Conservation (phyloP, 805 yeast genomes). For the Metschnikowia dekortorum region DNA sequence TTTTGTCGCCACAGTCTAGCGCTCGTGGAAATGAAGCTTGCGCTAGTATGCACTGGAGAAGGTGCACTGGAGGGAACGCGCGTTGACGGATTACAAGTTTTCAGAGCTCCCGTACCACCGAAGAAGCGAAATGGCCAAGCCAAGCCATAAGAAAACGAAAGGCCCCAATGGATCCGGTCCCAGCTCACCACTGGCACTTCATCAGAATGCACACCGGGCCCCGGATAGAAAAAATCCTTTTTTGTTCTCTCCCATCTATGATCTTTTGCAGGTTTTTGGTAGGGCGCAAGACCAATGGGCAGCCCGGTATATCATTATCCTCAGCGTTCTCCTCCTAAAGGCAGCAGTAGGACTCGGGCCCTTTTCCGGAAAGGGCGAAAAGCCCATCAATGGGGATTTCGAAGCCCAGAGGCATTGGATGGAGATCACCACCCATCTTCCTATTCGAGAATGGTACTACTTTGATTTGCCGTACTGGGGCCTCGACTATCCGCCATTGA, state of each 20-base stretch:
- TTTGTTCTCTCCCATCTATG: conserved; percentile 53
- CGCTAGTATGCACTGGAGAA: background rate
- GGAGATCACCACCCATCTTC: conserved; percentile 78
- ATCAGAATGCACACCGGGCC: background rate
- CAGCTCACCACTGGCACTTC: background rate
- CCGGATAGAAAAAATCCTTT: conserved; percentile 7
- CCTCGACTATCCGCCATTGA: conserved; percentile 92
- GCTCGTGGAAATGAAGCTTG: background rate
- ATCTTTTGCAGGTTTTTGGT: conserved; percentile 71
- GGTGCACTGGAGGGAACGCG: background rate
- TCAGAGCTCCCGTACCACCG: background rate
- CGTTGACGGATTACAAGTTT: background rate
- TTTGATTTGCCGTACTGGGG: conserved; percentile 94
- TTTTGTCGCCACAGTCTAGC: no score
- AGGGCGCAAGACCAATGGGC: conserved; percentile 89
- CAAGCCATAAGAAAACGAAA: conserved; percentile 5
- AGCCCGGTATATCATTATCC: conserved; percentile 68
- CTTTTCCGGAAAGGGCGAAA: conserved; percentile 65
- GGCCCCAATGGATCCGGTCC: background rate
- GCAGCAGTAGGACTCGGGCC: conserved; percentile 87
- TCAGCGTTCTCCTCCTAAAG: conserved; percentile 71
- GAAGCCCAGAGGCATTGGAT: conserved; percentile 99
- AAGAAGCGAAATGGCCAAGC: conserved; percentile 8
- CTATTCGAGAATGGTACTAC: conserved; percentile 78
- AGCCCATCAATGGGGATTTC: conserved; percentile 91